Percentiles rank a stretch among this genome's conserved stretches.
Conservation (phyloP, 306 rosid genomes). For the Fagus crenata region DNA sequence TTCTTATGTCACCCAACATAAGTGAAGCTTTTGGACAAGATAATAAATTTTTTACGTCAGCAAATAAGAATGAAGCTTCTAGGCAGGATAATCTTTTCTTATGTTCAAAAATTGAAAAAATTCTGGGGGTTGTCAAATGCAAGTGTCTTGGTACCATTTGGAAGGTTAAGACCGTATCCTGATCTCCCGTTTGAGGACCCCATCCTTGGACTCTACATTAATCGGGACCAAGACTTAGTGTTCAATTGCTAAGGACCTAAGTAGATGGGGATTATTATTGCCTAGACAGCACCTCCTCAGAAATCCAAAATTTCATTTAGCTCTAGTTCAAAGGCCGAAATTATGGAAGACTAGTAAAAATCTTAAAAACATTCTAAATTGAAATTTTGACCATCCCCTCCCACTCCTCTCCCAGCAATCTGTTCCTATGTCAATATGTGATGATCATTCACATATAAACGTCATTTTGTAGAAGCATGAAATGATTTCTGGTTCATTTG, state of each 20-base stretch:
- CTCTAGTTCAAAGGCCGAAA: neutral
- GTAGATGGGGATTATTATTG: neutral
- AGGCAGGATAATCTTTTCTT: slow-evolving; percentile 5
- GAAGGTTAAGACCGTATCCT: neutral
- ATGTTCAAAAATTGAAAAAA: neutral
- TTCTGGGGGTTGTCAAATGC: neutral
- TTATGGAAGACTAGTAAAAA: neutral
- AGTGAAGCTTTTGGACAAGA: neutral
- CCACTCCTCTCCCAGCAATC: neutral
- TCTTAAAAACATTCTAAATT: neutral
- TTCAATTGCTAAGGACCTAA: neutral
- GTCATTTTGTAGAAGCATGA: neutral
- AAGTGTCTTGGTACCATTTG: neutral
- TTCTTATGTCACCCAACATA: neutral
- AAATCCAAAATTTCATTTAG: neutral
- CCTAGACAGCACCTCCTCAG: neutral
- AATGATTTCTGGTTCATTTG: neutral
- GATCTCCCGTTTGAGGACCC: neutral
- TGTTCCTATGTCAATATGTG: neutral
- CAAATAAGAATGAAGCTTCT: neutral
- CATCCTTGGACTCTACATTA: neutral
- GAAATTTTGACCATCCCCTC: neutral
- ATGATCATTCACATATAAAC: neutral
- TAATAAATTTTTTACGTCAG: neutral
- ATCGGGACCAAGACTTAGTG: neutral